Conservation (phyloP, 495 filamentous ascomycete species). For the Daldinia concentrica region DNA sequence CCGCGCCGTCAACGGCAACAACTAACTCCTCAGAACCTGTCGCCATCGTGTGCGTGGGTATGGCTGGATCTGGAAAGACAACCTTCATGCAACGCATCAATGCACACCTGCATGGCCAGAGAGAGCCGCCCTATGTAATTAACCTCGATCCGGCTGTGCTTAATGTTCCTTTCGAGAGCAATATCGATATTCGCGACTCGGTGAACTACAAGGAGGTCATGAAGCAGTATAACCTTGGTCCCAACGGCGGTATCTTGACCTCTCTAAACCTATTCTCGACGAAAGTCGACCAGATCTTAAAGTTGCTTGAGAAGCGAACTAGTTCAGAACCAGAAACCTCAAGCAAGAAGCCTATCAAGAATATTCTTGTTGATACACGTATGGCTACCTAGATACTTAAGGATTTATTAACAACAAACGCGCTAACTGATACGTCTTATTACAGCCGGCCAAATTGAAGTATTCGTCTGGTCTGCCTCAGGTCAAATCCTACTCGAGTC, state of each 20-base stretch:
- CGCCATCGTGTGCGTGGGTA: constrained; percentile 93
- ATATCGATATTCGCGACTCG: constrained; percentile 98
- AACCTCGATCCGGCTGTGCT: constrained; percentile 97
- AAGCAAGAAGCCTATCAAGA: constrained; percentile 71
- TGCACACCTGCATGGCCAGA: constrained; percentile 81
- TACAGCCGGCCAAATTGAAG: constrained; percentile 89
- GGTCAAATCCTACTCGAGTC: constrained; percentile 94
- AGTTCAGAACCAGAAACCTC: constrained; percentile 69
- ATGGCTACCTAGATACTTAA: constrained; percentile 10
- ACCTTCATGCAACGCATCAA: constrained; percentile 99
- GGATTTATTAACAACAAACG: background rate
- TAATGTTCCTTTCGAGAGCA: constrained; percentile 94
- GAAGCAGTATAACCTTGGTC: constrained; percentile 97
- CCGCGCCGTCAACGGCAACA: constrained; percentile 10
- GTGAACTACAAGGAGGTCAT: constrained; percentile 99
- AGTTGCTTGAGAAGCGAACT: constrained; percentile 86
- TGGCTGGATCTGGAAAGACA: constrained; percentile 98
- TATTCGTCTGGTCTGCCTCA: constrained; percentile 96
- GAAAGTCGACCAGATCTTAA: constrained; percentile 94
- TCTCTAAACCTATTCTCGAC: constrained; percentile 96
- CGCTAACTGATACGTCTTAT: background rate
- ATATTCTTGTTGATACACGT: constrained; percentile 91
- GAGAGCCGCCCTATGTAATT: constrained; percentile 85
- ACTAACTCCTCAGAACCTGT: constrained; percentile 47
- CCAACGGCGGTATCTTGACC: constrained; percentile 97